A percentile compares a stretch with the other conserved stretches of the same genome.
These are phyloP conservation scores for Fusarium sp. DNA, from an alignment of 2,329 filamentous ascomycete genomes.

Conservation along the genomic window DNA sequence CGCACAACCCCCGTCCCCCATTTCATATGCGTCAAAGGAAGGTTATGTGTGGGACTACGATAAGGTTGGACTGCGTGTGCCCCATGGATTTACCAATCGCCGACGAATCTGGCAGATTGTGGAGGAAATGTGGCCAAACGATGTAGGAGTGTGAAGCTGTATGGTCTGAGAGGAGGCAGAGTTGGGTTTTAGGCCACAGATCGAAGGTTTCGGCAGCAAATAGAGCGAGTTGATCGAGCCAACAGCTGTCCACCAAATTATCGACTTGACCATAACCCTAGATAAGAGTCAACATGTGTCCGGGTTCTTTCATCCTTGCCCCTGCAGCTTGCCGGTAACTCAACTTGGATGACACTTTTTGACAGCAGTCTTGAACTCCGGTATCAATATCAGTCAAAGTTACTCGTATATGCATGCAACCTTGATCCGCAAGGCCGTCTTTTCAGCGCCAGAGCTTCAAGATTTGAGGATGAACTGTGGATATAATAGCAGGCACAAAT, in stretches of 20 bases:
- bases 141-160: neutral
- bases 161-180: too few species aligned
- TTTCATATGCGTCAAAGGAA: neutral
- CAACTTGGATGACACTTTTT: too few species aligned
- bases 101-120: slow-evolving; percentile 19
- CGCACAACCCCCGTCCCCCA: neutral
- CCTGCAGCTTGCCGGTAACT: too few species aligned
- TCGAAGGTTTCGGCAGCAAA: neutral
- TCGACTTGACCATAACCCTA: neutral
- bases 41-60: neutral
- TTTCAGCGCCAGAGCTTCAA: too few species aligned
- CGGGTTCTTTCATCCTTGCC: too few species aligned
- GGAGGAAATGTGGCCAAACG: slow-evolving; percentile 4
- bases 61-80: neutral
- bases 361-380: too few species aligned
- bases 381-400: too few species aligned
- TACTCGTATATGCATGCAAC: too few species aligned
- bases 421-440: too few species aligned
- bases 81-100: slow-evolving; percentile 4
- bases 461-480: too few species aligned
- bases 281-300: neutral
- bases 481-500: too few species aligned
- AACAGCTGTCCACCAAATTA: neutral
- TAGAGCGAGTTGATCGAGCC: too few species aligned
- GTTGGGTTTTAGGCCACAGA: neutral